Evolutionary conservation across 2,329 filamentous ascomycete species (phyloP).

Genomic region (Alternaria triticina): DNA sequence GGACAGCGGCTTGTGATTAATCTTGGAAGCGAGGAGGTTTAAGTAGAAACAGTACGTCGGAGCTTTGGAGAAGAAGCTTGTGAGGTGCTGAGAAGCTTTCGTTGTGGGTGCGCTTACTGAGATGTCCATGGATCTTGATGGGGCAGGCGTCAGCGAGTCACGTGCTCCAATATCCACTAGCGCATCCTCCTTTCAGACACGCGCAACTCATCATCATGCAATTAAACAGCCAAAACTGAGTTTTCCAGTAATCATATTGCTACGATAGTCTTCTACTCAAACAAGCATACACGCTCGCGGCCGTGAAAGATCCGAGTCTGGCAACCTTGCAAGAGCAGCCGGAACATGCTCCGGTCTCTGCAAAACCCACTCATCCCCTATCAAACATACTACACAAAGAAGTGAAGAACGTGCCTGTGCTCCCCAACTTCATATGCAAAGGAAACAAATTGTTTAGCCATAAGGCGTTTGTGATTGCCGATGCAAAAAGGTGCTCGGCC

Average conservation of each 20-base stretch:
- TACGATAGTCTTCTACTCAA: constrained; percentile 9
- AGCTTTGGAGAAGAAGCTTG: not conserved
- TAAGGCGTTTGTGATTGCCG: constrained; percentile 4
- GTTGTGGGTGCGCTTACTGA: not conserved
- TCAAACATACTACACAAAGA: constrained; percentile 25
- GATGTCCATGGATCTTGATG: not conserved
- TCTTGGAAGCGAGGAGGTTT: not conserved
- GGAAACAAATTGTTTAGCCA: constrained; percentile 1
- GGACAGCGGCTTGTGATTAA: not conserved
- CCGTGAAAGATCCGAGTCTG: constrained; percentile 3
- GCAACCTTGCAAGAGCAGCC: not conserved
- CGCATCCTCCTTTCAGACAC: not conserved
- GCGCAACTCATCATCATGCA: not conserved
- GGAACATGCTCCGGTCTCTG: constrained; percentile 2
- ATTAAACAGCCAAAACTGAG: not conserved
- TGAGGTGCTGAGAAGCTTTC: not conserved
- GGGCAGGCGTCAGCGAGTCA: not conserved
- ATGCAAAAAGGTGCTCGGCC: not conserved
- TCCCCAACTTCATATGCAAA: not conserved
- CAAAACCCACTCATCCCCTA: not conserved
- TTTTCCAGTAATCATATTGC: constrained; percentile 13
- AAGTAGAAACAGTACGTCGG: not conserved
- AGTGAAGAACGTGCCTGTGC: constrained; percentile 17
- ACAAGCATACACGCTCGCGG: constrained; percentile 10
- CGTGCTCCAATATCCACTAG: not conserved